phyloP scores from a whole-genome alignment of 2,329 filamentous ascomycete genomes.

The Ilyonectria mors-panacis region DNA sequence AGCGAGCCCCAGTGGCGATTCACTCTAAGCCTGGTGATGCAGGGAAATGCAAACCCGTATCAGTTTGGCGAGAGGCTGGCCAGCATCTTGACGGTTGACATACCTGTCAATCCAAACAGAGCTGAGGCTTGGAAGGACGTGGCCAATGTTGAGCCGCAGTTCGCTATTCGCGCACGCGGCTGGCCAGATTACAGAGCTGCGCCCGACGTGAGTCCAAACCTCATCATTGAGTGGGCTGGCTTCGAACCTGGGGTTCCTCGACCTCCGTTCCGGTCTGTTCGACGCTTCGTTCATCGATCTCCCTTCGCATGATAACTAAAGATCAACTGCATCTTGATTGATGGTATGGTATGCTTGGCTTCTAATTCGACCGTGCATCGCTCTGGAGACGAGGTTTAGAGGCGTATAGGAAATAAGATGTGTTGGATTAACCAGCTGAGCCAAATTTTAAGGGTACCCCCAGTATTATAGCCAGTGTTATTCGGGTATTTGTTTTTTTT shows the following conservation, averaged over 20 bases:
- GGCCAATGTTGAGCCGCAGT: background rate
- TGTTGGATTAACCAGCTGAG: too few relatives aligned
- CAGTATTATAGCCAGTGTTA: too few relatives aligned
- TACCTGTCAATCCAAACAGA: conserved; percentile 1
- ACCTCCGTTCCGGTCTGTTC: background rate
- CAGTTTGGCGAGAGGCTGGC: conserved; percentile 10
- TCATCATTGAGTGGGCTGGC: background rate
- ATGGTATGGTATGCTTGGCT: background rate
- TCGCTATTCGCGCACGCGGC: background rate
- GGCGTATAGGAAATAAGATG: background rate
- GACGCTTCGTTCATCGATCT: background rate
- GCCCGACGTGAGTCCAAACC: background rate
- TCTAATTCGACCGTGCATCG: background rate
- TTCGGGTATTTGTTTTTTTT: too few relatives aligned
- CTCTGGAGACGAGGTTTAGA: background rate
- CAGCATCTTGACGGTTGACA: background rate
- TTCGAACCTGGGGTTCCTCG: background rate
- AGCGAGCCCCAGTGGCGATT: background rate
- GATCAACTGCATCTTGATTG: background rate
- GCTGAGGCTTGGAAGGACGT: background rate
- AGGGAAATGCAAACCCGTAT: conserved; percentile 18
- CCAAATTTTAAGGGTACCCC: too few relatives aligned
- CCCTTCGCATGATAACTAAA: background rate
- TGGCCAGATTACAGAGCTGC: background rate
- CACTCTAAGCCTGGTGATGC: background rate